Evolutionary conservation across 1,284 basidiomycete genomes (phyloP).

Genomic region (Taiwanofungus camphoratus): DNA sequence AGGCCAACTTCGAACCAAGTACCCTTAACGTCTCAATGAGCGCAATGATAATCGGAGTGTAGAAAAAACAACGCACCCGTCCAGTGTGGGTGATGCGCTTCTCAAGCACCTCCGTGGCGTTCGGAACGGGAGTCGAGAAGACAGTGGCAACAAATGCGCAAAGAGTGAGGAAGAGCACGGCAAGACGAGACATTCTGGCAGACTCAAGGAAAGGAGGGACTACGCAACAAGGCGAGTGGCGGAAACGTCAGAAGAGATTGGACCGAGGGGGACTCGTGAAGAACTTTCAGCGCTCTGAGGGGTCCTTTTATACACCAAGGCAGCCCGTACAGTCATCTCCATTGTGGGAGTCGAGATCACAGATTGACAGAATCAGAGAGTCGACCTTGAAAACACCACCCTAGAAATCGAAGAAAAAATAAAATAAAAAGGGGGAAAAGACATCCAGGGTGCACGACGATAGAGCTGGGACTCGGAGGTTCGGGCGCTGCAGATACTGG

Average conservation of each 20-base stretch:
- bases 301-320: not conserved
- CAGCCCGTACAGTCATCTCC: no score
- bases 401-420: no score
- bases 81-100: conserved; percentile 45
- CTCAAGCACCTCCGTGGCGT: conserved; percentile 30
- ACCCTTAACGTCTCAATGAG: conserved; percentile 25
- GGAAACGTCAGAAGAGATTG: conserved; percentile 3
- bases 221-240: conserved; percentile 5
- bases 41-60: conserved; percentile 3
- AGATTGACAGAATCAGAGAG: no score
- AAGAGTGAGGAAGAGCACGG: conserved; percentile 37
- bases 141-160: conserved; percentile 36
- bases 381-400: no score
- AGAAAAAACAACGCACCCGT: conserved; percentile 31
- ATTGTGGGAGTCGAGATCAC: no score
- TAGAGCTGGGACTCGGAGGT: no score
- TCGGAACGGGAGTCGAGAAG: conserved; percentile 43
- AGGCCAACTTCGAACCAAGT: conserved; percentile 39
- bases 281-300: not conserved
- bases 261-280: conserved; percentile 18
- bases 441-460: no score
- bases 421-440: no score
- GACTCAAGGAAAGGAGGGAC: not conserved
- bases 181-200: conserved; percentile 34
- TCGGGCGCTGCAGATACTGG: no score